A percentile compares a stretch with the other conserved stretches of the same genome.
phyloP scores from a whole-genome alignment of 495 filamentous ascomycete species.

The Penicillium turbatum region DNA sequence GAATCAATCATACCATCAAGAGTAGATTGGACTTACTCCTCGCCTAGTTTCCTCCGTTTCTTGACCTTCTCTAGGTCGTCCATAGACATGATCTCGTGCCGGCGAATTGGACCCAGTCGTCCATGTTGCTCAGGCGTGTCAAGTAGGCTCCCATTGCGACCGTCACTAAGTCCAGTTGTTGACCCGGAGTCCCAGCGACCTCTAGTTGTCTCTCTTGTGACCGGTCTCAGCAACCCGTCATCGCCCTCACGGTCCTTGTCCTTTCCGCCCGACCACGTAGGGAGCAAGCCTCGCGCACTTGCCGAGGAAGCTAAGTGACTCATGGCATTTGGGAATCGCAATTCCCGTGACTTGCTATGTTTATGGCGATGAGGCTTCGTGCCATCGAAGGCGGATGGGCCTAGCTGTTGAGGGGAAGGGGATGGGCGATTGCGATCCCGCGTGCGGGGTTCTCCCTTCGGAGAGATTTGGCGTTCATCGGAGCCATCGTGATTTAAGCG shows the following conservation, averaged over 20 bases:
- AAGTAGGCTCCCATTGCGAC: constrained; percentile 29
- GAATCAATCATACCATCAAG: not conserved
- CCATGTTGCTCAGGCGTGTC: constrained; percentile 31
- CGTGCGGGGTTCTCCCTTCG: not conserved
- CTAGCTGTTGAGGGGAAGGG: constrained; percentile 1
- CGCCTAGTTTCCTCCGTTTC: constrained; percentile 40
- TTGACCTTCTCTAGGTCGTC: constrained; percentile 41
- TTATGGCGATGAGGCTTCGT: constrained; percentile 27
- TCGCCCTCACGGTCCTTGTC: constrained; percentile 37
- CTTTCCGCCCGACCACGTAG: constrained; percentile 29
- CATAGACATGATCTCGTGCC: constrained; percentile 36
- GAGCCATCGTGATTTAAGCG: not conserved
- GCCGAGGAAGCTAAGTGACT: constrained; percentile 36
- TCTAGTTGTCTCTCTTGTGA: constrained; percentile 30
- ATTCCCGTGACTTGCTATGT: constrained; percentile 38
- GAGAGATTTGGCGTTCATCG: constrained; percentile 3
- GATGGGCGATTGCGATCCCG: not conserved
- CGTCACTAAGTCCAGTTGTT: constrained; percentile 17
- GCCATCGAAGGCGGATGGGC: constrained; percentile 21
- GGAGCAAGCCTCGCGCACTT: constrained; percentile 33
- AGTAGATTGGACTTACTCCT: constrained; percentile 35
- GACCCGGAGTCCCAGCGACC: constrained; percentile 37
- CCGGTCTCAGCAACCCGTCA: constrained; percentile 32
- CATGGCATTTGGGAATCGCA: constrained; percentile 36
- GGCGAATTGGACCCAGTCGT: constrained; percentile 27